These are phyloP conservation scores for Arachis monticola DNA, from an alignment of 331 rosid species.

Conservation along the genomic window DNA sequence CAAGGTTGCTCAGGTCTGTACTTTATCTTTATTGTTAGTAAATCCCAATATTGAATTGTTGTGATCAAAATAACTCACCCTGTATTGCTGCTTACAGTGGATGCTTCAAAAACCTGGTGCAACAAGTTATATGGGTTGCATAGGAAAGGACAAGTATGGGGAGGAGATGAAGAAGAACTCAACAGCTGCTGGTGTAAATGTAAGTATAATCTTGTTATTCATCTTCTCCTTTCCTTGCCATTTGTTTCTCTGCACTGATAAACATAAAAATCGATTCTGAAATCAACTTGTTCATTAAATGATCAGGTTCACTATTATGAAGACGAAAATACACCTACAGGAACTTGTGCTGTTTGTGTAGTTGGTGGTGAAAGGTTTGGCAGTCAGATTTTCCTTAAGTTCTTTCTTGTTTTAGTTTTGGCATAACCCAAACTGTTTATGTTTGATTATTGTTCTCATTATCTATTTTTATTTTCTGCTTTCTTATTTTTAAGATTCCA, in stretches of 20 bases:
- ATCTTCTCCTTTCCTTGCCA: constrained; percentile 21
- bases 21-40: neutral
- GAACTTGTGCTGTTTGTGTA: constrained; percentile 97
- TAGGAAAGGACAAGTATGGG: constrained; percentile 94
- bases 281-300: constrained; percentile 30
- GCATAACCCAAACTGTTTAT: neutral
- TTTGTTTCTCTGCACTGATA: neutral
- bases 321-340: constrained; percentile 87
- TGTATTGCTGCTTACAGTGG: constrained; percentile 58
- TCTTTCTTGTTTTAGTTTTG: neutral
- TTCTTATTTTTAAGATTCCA: no score
- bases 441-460: no score
- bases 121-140: constrained; percentile 90
- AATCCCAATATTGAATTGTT: constrained; percentile 16
- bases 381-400: constrained; percentile 9
- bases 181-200: constrained; percentile 80
- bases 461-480: no score
- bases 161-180: constrained; percentile 84
- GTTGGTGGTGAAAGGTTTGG: constrained; percentile 92
- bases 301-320: constrained; percentile 82
- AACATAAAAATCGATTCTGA: neutral
- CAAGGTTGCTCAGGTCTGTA: constrained; percentile 85
- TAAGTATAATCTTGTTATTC: constrained; percentile 42
- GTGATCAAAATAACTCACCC: constrained; percentile 11
- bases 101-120: constrained; percentile 89